Evolutionary conservation across 2,329 filamentous ascomycete species (phyloP).

Genomic region (Exophiala spinifera): DNA sequence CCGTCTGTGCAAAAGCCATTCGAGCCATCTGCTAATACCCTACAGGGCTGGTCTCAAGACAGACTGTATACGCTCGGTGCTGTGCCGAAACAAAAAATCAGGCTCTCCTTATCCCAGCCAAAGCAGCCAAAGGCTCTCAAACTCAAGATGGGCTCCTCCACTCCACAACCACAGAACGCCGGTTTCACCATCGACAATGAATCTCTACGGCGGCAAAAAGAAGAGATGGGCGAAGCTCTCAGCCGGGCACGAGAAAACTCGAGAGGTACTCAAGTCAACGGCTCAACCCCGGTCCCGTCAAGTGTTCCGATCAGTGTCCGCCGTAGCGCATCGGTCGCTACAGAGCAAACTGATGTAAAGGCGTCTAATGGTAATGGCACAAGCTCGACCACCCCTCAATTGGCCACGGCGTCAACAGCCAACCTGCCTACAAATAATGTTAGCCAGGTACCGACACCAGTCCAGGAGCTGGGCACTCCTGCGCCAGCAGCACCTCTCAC

Average conservation of each 20-base stretch:
- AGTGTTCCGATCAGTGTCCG: constrained; percentile 21
- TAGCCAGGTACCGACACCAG: constrained; percentile 21
- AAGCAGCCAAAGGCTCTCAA: constrained; percentile 54
- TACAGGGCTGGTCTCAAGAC: constrained; percentile 48
- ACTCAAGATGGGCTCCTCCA: constrained; percentile 72
- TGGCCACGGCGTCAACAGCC: constrained; percentile 7
- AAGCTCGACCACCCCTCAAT: constrained; percentile 8
- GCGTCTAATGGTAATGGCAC: constrained; percentile 22
- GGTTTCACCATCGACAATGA: constrained; percentile 55
- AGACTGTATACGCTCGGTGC: constrained; percentile 66
- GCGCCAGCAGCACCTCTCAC: constrained; percentile 11
- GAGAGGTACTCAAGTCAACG: constrained; percentile 14
- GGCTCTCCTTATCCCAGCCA: constrained; percentile 54
- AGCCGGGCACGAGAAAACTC: constrained; percentile 22
- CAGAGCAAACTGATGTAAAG: constrained; percentile 20
- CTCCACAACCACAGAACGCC: constrained; percentile 53
- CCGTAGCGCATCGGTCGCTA: constrained; percentile 23
- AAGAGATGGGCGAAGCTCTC: constrained; percentile 45
- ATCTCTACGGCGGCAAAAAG: constrained; percentile 52
- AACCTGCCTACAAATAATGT: constrained; percentile 7
- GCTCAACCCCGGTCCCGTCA: constrained; percentile 23
- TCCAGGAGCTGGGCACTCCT: constrained; percentile 18
- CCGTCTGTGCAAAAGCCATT: neutral
- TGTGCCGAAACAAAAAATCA: constrained; percentile 69
- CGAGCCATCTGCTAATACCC: neutral